phyloP scores from a whole-genome alignment of 306 rosid genomes.

The Begonia masoniana region DNA sequence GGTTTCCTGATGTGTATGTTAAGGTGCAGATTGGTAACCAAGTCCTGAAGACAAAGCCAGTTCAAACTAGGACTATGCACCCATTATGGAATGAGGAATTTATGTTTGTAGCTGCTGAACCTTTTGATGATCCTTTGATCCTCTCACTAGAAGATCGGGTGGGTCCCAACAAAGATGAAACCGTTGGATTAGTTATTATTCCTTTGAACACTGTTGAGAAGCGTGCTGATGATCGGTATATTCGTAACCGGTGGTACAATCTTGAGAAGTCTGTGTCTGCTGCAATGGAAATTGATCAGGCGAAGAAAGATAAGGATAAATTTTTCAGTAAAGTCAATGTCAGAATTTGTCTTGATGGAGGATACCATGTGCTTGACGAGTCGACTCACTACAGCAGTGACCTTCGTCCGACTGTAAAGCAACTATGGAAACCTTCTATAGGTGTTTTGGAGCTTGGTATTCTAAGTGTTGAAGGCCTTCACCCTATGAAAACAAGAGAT shows the following conservation, averaged over 20 bases:
- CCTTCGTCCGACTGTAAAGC: constrained; percentile 62
- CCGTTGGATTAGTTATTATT: constrained; percentile 41
- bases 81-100: constrained; percentile 60
- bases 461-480: constrained; percentile 46
- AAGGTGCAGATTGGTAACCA: constrained; percentile 75
- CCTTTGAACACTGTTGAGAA: constrained; percentile 34
- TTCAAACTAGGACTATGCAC: constrained; percentile 35
- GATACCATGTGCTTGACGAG: constrained; percentile 91
- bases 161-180: constrained; percentile 64
- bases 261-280: constrained; percentile 56
- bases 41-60: constrained; percentile 34
- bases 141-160: constrained; percentile 59
- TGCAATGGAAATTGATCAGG: constrained; percentile 47
- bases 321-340: constrained; percentile 61
- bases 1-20: constrained; percentile 48
- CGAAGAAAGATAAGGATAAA: constrained; percentile 36
- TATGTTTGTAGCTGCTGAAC: constrained; percentile 61
- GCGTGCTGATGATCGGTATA: constrained; percentile 48
- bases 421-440: constrained; percentile 63
- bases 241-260: constrained; percentile 42
- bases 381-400: constrained; percentile 84
- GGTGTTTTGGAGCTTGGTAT: constrained; percentile 86
- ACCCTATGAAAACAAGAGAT: constrained; percentile 64
- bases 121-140: constrained; percentile 67
- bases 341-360: constrained; percentile 64